Evolutionary conservation across 768 basidiomycete species (phyloP).

Genomic region (Mycena vulgaris): DNA sequence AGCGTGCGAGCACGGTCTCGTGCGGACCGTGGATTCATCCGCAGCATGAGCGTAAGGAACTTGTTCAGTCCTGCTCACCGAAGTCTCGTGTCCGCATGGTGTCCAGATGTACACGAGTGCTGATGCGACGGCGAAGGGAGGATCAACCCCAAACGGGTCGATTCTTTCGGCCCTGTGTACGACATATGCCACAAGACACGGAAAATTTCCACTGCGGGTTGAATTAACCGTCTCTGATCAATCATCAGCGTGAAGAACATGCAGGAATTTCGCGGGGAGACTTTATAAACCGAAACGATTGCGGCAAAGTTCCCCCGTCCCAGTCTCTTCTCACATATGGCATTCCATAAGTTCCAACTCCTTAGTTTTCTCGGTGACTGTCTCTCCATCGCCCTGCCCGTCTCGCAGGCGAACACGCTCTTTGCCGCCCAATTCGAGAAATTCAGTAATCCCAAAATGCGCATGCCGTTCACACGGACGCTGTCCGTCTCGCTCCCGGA

Average conservation of each 20-base stretch:
- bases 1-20: no score
- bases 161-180: no score
- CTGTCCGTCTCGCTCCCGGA: slow-evolving; percentile 47
- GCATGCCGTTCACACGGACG: neutral
- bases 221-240: slow-evolving; percentile 2
- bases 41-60: no score
- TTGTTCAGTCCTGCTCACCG: no score
- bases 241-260: slow-evolving; percentile 4
- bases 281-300: neutral
- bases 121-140: slow-evolving; percentile 15
- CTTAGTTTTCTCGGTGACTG: slow-evolving; percentile 44
- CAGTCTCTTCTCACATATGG: neutral
- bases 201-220: slow-evolving; percentile 1
- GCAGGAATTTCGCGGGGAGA: neutral
- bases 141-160: neutral
- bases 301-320: no score
- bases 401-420: slow-evolving; percentile 41
- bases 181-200: neutral
- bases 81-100: no score
- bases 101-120: no score
- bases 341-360: slow-evolving; percentile 16
- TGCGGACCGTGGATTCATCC: no score
- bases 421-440: slow-evolving; percentile 45
- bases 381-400: slow-evolving; percentile 39
- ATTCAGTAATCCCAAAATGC: slow-evolving; percentile 42